Evolutionary conservation across 139 green algal genomes (phyloP), one percentile per base, ranked within the genome.

Genomic region (Chlorella sorokiniana): DNA sequence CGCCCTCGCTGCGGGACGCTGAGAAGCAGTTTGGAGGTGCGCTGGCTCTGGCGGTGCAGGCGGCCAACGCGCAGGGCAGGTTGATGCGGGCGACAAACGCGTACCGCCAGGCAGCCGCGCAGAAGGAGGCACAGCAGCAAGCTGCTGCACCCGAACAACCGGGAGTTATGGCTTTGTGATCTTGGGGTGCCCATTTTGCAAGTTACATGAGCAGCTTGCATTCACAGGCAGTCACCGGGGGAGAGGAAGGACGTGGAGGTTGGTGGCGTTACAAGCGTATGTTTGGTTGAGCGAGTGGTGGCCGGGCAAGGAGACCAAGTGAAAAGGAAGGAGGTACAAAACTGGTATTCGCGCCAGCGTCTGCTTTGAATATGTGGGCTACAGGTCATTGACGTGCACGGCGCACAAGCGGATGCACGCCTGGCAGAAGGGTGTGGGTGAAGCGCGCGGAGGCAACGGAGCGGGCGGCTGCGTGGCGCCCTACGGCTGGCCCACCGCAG

Each of bases 21-120:
- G 68, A 84, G 69, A 18, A 29, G 6, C 52, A 78, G 31, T 84
- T 84, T 41, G 9, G 37, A 8, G 31, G 41, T 27, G 78, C 65
- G 29, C 48, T 83, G 65, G 38, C 29, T 52, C 48, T 69, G 48
- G 51, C 40, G 35, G 65, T 83, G 48, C 48, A 69, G 45, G 78
- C 78, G 29, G 78, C 78, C 9, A 76, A 69, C 7, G 48, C 68
- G 48, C 78, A 74, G 63, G 42, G 44, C 9, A 29, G 22, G 44
- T 23, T 82, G 63, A 62, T 42, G 11, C 23, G 7, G 4, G 51
- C 38, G 29, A 7, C 51, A 42, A 44, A 48, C 11, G 33, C 22
- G 3, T 74, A 59, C 25, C 62, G n/a, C 22, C 20, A 27, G 4
- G 71, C 51, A 14, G 41, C 23, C 3, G 2, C 31, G 16, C 48